Base-by-base conservation (phyloP, 139 green algal genomes). In the Yamagishiella unicocca region DNA sequence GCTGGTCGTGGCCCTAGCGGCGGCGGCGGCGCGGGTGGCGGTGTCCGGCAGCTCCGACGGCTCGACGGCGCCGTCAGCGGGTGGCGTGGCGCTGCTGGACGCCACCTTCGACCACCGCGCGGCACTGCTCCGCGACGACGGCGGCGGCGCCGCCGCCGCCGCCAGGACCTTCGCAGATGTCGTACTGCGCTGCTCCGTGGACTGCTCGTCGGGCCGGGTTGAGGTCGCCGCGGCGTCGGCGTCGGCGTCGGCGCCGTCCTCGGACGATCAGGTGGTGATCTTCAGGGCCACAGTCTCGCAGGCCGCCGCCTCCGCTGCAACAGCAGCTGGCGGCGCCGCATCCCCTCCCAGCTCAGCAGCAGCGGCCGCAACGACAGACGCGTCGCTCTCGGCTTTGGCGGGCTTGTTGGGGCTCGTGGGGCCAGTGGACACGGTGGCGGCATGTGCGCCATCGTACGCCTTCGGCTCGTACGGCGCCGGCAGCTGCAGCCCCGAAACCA, bases 1-100 rank as follows among this genome's bases (percentile, higher is more conserved):
- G 4, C 27, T 88, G 33, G 14, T 68, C 24, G 38, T 88, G 35
- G 25, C 82, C 0, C 8, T 82, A 27, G 82, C 68, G 22, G 82
- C 82, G 24, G 82, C 82, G 22, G 82, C 82, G 17, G 46, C 74
- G n/a, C 74, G 46, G 21, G 74, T 67, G 4, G 74, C 50, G 1
- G 22, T 82, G 46, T 21, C 27, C 12, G 25, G n/a, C 29, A 42
- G 64, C 64, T 6, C n/a, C 29, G 64, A 19, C 29, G n/a, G 64
- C n/a, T 29, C 42, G 74, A 17, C 6, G 40, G 1, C 37, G 50
- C 12, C 22, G 53, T 14, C 31, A 22, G 9, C 1, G 33, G 4
- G 21, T 5, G 14, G 22, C 1, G 4, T 83, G 33, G 21, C 21
- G 38, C 55, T 83, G 19, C 1, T 83, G 4, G 33, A 71, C 35